These are phyloP conservation scores for Artemisia tridentata DNA, from an alignment of 129 eudicot genomes.

Conservation along the genomic window DNA sequence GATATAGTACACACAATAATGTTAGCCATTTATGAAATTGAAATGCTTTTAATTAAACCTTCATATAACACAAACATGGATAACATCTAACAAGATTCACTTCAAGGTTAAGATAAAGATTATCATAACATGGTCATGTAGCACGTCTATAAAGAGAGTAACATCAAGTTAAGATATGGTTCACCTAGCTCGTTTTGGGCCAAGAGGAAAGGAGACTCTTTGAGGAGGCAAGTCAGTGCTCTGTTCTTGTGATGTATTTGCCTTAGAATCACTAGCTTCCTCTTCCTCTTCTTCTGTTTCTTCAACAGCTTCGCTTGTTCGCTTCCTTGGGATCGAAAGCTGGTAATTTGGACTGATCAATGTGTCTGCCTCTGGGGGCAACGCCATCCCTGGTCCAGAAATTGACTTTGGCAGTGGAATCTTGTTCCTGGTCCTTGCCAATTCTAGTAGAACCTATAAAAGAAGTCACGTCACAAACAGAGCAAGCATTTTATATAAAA, in stretches of 20 bases:
- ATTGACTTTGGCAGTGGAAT: slow-evolving; percentile 66
- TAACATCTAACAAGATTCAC: slow-evolving; percentile 1
- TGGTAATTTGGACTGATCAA: slow-evolving; percentile 82
- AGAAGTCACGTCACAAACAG: slow-evolving; percentile 2
- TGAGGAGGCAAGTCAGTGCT: slow-evolving; percentile 53
- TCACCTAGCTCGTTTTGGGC: slow-evolving; percentile 67
- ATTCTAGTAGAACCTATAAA: slow-evolving; percentile 64
- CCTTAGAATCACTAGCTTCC: slow-evolving; percentile 47
- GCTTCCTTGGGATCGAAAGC: slow-evolving; percentile 57
- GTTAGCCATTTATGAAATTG: neutral
- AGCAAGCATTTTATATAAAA: neutral
- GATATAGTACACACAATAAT: neutral
- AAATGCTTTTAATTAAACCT: neutral
- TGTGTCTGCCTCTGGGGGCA: slow-evolving; percentile 79
- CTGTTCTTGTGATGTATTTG: slow-evolving; percentile 50
- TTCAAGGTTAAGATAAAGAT: neutral
- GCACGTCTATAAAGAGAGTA: neutral
- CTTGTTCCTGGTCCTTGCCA: slow-evolving; percentile 80
- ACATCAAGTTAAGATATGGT: slow-evolving; percentile 2
- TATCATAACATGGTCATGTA: neutral
- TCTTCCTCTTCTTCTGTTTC: slow-evolving; percentile 76
- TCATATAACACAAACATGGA: neutral
- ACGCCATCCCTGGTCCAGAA: slow-evolving; percentile 53
- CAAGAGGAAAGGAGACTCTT: slow-evolving; percentile 80
- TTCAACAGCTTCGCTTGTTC: slow-evolving; percentile 50